Percentiles rank a stretch among this genome's conserved stretches.
Evolutionary conservation across 179 eudicot genomes (phyloP).

Genomic region (Vitellaria paradoxa): DNA sequence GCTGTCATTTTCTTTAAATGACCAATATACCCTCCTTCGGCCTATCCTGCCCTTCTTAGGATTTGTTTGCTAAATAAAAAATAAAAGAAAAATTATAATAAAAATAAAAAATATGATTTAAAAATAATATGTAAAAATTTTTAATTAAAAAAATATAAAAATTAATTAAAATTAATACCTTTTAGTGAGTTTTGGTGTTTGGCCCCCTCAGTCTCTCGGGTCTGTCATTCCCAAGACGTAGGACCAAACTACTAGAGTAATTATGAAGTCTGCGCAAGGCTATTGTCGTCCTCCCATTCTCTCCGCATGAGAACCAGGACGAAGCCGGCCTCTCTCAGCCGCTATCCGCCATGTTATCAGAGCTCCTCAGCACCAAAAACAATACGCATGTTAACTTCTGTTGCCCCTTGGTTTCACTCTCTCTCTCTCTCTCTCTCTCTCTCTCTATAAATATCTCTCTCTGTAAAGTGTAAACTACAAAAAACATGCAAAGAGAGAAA

Average conservation of each 20-base stretch:
- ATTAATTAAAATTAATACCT: no score
- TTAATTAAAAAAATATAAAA: no score
- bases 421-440: conserved; percentile 17
- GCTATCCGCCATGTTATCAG: conserved; percentile 72
- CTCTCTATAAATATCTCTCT: not conserved
- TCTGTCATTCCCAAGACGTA: conserved; percentile 26
- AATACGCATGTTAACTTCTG: conserved; percentile 51
- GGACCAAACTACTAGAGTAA: not conserved
- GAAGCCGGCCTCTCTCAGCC: conserved; percentile 19
- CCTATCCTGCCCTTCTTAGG: not conserved
- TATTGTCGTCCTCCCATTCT: conserved; percentile 15
- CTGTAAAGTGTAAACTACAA: no score
- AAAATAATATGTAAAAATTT: no score
- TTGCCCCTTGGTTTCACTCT: conserved; percentile 32
- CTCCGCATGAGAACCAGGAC: conserved; percentile 1
- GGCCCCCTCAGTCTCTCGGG: no score
- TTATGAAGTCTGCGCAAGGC: conserved; percentile 12
- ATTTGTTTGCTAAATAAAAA: no score
- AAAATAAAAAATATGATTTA: no score
- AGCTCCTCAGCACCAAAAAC: conserved; percentile 57
- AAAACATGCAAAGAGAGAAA: conserved; percentile 17
- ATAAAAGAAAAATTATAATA: no score
- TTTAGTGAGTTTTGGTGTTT: no score
- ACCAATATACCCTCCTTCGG: conserved; percentile 26
- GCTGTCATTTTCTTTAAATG: conserved; percentile 10